Evolutionary conservation across 306 rosid genomes (phyloP).

Genomic region (Prunus padus): DNA sequence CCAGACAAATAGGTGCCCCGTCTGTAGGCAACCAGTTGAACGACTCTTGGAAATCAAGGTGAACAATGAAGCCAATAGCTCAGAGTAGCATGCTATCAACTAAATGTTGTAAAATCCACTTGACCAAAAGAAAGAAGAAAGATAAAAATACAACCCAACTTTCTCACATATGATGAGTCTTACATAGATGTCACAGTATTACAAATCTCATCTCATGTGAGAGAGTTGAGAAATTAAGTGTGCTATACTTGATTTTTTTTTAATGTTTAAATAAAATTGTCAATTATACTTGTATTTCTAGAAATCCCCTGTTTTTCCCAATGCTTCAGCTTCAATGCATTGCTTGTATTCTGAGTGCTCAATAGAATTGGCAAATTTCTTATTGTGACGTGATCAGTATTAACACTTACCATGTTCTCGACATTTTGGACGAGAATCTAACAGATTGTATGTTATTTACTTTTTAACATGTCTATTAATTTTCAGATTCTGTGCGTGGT

Average conservation of each 20-base stretch:
- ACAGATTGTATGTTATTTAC: too few relatives aligned
- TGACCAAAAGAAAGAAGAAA: neutral
- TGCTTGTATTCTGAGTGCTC: neutral
- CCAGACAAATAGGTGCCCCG: slow-evolving; percentile 44
- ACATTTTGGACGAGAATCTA: too few relatives aligned
- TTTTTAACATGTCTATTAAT: too few relatives aligned
- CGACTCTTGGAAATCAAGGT: slow-evolving; percentile 43
- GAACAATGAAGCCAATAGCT: slow-evolving; percentile 27
- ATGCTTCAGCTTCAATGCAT: neutral
- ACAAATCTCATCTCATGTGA: neutral
- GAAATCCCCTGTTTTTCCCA: neutral
- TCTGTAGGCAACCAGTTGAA: slow-evolving; percentile 48
- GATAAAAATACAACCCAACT: neutral
- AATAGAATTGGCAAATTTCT: neutral
- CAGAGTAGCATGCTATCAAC: slow-evolving; percentile 1
- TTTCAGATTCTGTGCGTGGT: too few relatives aligned
- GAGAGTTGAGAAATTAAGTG: neutral
- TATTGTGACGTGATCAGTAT: neutral
- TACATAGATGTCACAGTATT: neutral
- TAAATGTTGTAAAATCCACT: neutral
- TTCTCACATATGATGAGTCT: neutral
- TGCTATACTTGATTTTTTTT: neutral
- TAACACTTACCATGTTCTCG: too few relatives aligned
- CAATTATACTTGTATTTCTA: neutral
- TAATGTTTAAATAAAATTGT: neutral